These are phyloP conservation scores for Solanum aculeatissimum DNA, from an alignment of 305 asterid genomes.

Conservation along the genomic window DNA sequence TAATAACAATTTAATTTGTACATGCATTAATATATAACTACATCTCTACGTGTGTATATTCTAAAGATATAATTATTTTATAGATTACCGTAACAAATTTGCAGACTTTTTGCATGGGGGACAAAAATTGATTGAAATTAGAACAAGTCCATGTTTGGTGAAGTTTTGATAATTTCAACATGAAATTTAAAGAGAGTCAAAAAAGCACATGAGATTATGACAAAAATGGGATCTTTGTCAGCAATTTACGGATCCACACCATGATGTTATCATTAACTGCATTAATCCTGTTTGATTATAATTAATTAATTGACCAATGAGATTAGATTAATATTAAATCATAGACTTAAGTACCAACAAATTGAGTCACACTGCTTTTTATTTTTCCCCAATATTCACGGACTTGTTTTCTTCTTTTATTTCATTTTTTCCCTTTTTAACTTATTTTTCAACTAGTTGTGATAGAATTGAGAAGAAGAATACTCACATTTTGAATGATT, in stretches of 20 bases:
- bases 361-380: neutral
- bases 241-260: neutral
- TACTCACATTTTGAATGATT: neutral
- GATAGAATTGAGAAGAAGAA: neutral
- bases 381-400: neutral
- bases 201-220: neutral
- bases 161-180: neutral
- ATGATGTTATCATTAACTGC: neutral
- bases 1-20: neutral
- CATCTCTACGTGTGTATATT: neutral
- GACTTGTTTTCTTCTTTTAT: neutral
- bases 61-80: neutral
- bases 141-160: neutral
- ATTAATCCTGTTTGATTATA: neutral
- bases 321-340: neutral
- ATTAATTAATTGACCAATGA: neutral
- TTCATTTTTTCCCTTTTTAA: neutral
- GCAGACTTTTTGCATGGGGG: neutral
- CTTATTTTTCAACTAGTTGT: neutral
- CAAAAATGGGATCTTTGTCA: neutral
- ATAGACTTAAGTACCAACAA: neutral
- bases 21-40: neutral
- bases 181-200: neutral
- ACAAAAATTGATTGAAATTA: neutral
- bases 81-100: neutral